Evolutionary conservation across 768 basidiomycete genomes (phyloP), one percentile per base, ranked within the genome.

Genomic region (Boletus coccyginus): DNA sequence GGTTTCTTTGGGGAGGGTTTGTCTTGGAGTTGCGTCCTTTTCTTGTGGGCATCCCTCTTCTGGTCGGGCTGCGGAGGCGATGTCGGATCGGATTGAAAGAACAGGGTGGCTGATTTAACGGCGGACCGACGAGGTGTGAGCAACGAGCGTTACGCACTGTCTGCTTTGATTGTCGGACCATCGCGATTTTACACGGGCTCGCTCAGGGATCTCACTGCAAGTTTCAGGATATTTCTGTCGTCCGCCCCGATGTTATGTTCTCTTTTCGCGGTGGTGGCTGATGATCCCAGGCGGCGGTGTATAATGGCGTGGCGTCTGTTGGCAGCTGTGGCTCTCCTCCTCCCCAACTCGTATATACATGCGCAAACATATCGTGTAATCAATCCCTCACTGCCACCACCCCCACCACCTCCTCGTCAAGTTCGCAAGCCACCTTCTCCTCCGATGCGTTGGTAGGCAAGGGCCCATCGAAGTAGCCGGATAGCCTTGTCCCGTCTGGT

Each of bases 1-100:
- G 71, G 62, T 59, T 82, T 83, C 76, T 83, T 84, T 68, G 76
- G 77, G 5, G 71, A 61, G 59, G 79, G 78, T 74, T 81, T 82
- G 70, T 78, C 80, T 24, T 59, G 63, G 8, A 62, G 62, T 3
- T 70, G 57, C 9, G 68, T 56, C 64, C 68, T 74, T 66, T 77
- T 79, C 66, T 73, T 77, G 46, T 68, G 73, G 11, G 65, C 38
- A 42, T 79, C 75, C 64, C 72, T 77, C 69, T 73, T 78, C 61
- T 77, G 76, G 19, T 78, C 78, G 19, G 74, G 64, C 71, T 71
- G 55, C 24, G 50, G 53, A 52, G 27, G 49, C 46, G 50, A 56
- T 50, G 55, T 38, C 7, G 32, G 54, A 56, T 56, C 57, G 50
- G 57, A 42, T 45, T 43, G 29, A n/a, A 36, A 27, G 45, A 51